Evolutionary conservation across 106 monocot genomes (phyloP).

Genomic region (Narthecium ossifragum): DNA sequence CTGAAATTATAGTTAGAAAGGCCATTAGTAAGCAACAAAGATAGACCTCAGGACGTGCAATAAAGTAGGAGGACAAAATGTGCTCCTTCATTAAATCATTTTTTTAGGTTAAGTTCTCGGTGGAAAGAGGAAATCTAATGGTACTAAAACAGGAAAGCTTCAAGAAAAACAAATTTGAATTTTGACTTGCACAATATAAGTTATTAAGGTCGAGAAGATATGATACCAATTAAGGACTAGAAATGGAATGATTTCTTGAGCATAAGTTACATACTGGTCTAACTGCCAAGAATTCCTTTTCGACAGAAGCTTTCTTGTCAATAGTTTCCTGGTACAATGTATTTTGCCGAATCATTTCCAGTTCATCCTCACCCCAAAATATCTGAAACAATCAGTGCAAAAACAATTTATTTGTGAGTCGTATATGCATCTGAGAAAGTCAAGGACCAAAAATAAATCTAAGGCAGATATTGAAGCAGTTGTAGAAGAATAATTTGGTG

Average conservation of each 20-base stretch:
- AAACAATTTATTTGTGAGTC: no score
- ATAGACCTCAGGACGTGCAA: background rate
- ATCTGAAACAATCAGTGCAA: constrained; percentile 34
- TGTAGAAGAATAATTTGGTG: no score
- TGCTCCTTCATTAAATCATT: background rate
- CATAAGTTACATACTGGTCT: constrained; percentile 42
- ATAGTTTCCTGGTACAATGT: constrained; percentile 51
- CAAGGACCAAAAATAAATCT: no score
- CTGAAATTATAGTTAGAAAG: constrained; percentile 22
- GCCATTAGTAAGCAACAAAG: constrained; percentile 1
- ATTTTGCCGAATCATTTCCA: constrained; percentile 53
- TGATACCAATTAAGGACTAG: no score
- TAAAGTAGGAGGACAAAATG: background rate
- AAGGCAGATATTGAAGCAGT: no score
- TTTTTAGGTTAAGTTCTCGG: background rate
- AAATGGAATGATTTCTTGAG: no score
- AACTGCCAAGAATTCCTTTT: constrained; percentile 53
- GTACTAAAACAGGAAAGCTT: no score
- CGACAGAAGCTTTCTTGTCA: constrained; percentile 23
- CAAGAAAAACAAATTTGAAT: background rate
- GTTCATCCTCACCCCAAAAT: constrained; percentile 69
- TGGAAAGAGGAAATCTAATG: no score
- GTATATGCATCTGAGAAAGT: no score
- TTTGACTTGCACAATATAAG: background rate
- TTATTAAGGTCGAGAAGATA: no score